Evolutionary conservation across 2,329 filamentous ascomycete genomes (phyloP), one percentile per base, ranked within the genome.

Genomic region (Seiridium cupressi): DNA sequence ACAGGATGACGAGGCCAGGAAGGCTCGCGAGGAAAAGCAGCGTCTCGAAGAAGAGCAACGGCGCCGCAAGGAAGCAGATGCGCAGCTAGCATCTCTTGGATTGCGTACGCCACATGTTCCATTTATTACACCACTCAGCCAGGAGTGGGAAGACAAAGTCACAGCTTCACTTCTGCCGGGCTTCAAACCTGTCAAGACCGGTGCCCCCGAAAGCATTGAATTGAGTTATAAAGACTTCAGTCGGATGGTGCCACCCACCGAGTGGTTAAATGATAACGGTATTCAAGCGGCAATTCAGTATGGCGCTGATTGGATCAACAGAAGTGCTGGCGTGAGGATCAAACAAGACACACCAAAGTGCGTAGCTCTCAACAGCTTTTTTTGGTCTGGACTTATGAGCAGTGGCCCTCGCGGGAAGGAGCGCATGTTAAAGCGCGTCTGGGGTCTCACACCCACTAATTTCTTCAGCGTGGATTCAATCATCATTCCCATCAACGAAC

Each of bases 181-280:
- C 8, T 18, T 10, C n/a, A 13, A 32, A 8, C 18, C 53, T 32
- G 13, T 48, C 42, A 58, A 58, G 46, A 49, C 55, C 6, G 13
- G 34, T 8, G 62, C 63, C n/a, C 73, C 75, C 5, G 82, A 84
- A 62, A 81, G 82, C 1, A 77, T 77, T 3, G 76, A 82, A 10
- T 73, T 91, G 13, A 77, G 69, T 1, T 70, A 76, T 2, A 83
- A 85, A 57, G 89, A 91, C 68, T 88, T 92, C 66, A 77, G 75
- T n/a, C 88, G 82, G 51, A 74, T 93, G 6, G 78, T 89, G 13
- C 77, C 78, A 18, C 72, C 76, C 7, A 79, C 74, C 0, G 79
- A 79, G 35, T 94, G 90, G 90, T 81, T 94, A 5, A 93, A 93
- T 64, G 91, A 93, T 70, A 88, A 91, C 65, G 84, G 90, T 55